Evolutionary conservation across 176 grass and related monocot species (phyloP).

Genomic region (Ensete glaucum): DNA sequence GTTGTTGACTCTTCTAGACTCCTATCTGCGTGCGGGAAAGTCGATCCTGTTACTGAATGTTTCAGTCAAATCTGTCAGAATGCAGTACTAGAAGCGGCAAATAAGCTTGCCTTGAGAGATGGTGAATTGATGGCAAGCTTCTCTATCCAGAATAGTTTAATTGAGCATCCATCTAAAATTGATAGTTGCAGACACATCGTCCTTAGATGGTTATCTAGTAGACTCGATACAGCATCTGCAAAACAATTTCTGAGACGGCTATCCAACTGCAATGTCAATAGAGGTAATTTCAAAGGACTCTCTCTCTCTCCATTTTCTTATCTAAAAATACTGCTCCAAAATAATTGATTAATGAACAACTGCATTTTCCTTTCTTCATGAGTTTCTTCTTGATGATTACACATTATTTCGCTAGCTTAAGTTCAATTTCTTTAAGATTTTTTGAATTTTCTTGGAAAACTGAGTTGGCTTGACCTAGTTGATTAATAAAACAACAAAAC

Average conservation of each 20-base stretch:
- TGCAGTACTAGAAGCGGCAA: conserved; percentile 65
- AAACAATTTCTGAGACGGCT: conserved; percentile 73
- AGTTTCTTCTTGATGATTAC: conserved; percentile 4
- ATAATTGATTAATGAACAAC: not conserved
- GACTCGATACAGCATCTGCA: conserved; percentile 51
- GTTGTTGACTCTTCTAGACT: conserved; percentile 66
- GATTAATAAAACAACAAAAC: no score
- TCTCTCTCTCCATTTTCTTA: not conserved
- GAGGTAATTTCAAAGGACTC: conserved; percentile 31
- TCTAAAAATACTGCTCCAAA: not conserved
- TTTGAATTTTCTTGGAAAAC: no score
- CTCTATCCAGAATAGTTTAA: conserved; percentile 1
- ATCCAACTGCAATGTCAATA: conserved; percentile 94
- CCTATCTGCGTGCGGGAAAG: conserved; percentile 61
- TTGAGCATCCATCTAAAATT: conserved; percentile 21
- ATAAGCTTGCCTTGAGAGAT: conserved; percentile 48
- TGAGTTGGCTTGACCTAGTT: no score
- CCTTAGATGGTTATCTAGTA: conserved; percentile 83
- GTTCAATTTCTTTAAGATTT: no score
- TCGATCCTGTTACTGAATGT: conserved; percentile 88
- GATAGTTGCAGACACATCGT: conserved; percentile 79
- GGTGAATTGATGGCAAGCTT: conserved; percentile 24
- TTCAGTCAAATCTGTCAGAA: conserved; percentile 78
- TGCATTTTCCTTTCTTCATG: not conserved
- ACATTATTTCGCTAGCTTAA: not conserved